A percentile compares a stretch with the other conserved stretches of the same genome.
Evolutionary conservation across 805 yeast genomes (phyloP).

Genomic region (Myxozyma melibiosi): DNA sequence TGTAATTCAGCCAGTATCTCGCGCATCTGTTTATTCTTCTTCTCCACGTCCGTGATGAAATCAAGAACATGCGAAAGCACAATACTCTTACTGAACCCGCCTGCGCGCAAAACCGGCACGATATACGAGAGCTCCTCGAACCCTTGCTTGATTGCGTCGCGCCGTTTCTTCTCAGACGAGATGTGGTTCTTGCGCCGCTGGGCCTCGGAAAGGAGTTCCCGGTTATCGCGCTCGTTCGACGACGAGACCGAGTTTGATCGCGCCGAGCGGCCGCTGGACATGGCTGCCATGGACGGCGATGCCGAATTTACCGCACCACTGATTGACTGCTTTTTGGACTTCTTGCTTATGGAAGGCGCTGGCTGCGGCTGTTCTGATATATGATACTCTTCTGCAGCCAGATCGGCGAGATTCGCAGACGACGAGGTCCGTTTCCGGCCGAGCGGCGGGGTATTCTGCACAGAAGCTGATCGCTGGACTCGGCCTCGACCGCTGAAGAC

Average conservation of each 20-base stretch:
- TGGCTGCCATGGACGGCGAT: not conserved
- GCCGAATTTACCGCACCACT: not conserved
- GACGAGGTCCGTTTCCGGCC: constrained; percentile 5
- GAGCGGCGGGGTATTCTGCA: not conserved
- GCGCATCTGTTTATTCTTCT: constrained; percentile 23
- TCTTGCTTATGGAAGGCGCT: not conserved
- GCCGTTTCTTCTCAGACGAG: constrained; percentile 45
- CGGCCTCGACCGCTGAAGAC: not conserved
- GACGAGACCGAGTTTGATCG: constrained; percentile 1
- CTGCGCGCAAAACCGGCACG: constrained; percentile 41
- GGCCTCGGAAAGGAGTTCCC: constrained; percentile 41
- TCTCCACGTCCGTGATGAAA: constrained; percentile 17
- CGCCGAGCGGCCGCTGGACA: not conserved
- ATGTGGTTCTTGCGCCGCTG: constrained; percentile 47
- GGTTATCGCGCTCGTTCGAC: constrained; percentile 5
- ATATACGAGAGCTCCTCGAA: constrained; percentile 44
- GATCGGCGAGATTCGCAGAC: not conserved
- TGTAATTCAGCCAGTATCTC: constrained; percentile 1
- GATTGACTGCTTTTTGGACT: not conserved
- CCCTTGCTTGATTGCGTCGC: constrained; percentile 45
- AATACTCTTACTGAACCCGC: constrained; percentile 32
- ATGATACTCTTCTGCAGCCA: not conserved
- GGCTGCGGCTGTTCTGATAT: not conserved
- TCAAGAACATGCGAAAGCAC: constrained; percentile 28
- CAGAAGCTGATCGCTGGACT: too few species aligned